Evolutionary conservation across 352 stramenopile genomes (phyloP).

Genomic region (Phytophthora cryptogea): DNA sequence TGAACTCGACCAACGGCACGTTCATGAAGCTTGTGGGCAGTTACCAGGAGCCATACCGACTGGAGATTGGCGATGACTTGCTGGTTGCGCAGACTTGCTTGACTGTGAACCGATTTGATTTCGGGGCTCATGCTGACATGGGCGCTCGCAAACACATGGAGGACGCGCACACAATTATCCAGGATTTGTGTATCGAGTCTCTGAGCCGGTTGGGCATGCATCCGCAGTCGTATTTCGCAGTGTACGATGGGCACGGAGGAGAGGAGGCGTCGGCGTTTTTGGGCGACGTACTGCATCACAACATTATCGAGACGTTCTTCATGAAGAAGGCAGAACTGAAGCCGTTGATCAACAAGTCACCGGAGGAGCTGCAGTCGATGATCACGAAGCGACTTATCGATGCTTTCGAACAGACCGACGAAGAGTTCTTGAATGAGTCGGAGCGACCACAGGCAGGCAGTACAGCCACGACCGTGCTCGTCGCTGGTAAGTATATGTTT

Average conservation of each 20-base stretch:
- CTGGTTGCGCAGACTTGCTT: constrained; percentile 96
- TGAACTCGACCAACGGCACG: constrained; percentile 92
- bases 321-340: constrained; percentile 52
- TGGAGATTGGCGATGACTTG: constrained; percentile 95
- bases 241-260: constrained; percentile 97
- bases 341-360: constrained; percentile 33
- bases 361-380: constrained; percentile 51
- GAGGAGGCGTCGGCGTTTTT: constrained; percentile 93
- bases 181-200: constrained; percentile 79
- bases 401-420: constrained; percentile 75
- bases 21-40: constrained; percentile 96
- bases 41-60: constrained; percentile 92
- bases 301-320: constrained; percentile 65
- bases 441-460: constrained; percentile 86
- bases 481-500: constrained; percentile 93
- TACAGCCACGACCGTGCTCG: constrained; percentile 94
- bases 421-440: constrained; percentile 69
- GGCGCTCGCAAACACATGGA: constrained; percentile 96
- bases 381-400: constrained; percentile 53
- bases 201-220: constrained; percentile 60
- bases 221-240: constrained; percentile 94
- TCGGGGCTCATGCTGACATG: constrained; percentile 94
- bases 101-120: constrained; percentile 97
- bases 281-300: constrained; percentile 71
- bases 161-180: constrained; percentile 94